Conservation (phyloP, 441 rosid species). For the Erysimum cheiri region DNA sequence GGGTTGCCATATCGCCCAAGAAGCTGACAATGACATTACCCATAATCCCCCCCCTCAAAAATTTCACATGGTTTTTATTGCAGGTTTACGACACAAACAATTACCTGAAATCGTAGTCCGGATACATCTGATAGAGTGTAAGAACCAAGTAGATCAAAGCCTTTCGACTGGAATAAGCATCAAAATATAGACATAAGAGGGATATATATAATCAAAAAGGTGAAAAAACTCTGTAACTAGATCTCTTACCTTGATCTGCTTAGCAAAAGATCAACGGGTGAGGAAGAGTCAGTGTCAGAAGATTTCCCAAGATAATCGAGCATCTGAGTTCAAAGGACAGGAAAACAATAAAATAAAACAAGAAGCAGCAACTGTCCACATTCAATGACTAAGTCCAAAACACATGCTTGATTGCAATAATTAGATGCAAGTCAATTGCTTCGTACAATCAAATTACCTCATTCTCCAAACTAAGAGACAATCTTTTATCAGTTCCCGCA, state of each 20-base stretch:
- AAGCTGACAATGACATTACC: constrained; percentile 98
- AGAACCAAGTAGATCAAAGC: constrained; percentile 95
- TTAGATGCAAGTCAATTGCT: constrained; percentile 8
- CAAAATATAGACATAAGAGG: constrained; percentile 43
- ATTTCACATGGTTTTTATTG: constrained; percentile 6
- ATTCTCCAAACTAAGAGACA: constrained; percentile 90
- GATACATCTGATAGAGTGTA: constrained; percentile 86
- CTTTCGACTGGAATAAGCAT: constrained; percentile 77
- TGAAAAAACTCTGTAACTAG: constrained; percentile 26
- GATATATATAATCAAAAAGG: constrained; percentile 13
- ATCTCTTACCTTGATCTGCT: constrained; percentile 85
- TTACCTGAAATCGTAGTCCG: constrained; percentile 98
- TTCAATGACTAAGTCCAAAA: constrained; percentile 5
- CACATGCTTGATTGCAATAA: constrained; percentile 20
- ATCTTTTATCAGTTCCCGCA: constrained; percentile 83
- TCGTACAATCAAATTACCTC: constrained; percentile 57
- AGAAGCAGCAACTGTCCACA: constrained; percentile 17
- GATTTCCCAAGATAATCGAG: constrained; percentile 91
- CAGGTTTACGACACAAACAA: constrained; percentile 35
- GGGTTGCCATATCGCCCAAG: constrained; percentile 95
- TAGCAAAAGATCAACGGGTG: constrained; percentile 75
- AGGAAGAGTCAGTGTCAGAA: constrained; percentile 77
- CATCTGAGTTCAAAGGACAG: constrained; percentile 56
- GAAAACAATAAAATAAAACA: constrained; percentile 12
- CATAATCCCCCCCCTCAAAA: constrained; percentile 76